These are phyloP conservation scores for Endothia cerciana DNA, from an alignment of 2,329 filamentous ascomycete genomes.

Conservation along the genomic window DNA sequence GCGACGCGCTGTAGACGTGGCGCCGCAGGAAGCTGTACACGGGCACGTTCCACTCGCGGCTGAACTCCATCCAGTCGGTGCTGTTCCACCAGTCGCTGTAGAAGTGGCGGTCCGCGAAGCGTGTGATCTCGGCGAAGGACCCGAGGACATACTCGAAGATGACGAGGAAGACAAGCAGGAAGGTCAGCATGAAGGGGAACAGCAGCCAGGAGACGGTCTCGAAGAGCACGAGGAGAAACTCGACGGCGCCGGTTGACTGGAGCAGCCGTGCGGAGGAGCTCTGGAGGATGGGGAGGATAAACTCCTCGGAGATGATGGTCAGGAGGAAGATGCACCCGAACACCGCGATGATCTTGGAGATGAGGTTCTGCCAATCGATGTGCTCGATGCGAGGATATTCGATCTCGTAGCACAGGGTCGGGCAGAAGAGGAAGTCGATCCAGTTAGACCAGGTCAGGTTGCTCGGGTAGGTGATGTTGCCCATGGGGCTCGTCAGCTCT, in stretches of 20 bases:
- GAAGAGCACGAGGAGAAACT: slow-evolving; percentile 77
- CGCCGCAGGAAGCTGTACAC: slow-evolving; percentile 94
- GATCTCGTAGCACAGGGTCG: slow-evolving; percentile 95
- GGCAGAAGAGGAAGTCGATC: slow-evolving; percentile 84
- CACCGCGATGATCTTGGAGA: slow-evolving; percentile 83
- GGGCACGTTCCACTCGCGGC: slow-evolving; percentile 95
- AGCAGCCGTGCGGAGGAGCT: slow-evolving; percentile 66
- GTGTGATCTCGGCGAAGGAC: slow-evolving; percentile 91
- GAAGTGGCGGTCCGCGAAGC: slow-evolving; percentile 92
- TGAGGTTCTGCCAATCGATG: slow-evolving; percentile 80
- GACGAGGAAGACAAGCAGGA: slow-evolving; percentile 93
- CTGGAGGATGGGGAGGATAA: slow-evolving; percentile 86
- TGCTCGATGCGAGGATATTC: slow-evolving; percentile 83
- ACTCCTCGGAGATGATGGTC: slow-evolving; percentile 89
- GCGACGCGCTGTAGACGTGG: slow-evolving; percentile 87
- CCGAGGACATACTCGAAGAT: slow-evolving; percentile 98
- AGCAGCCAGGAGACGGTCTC: slow-evolving; percentile 91
- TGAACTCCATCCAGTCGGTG: slow-evolving; percentile 94
- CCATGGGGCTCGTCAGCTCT: slow-evolving; percentile 89
- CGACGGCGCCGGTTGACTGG: slow-evolving; percentile 51
- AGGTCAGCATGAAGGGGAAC: slow-evolving; percentile 96
- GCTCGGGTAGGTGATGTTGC: slow-evolving; percentile 84
- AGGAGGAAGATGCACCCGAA: slow-evolving; percentile 97
- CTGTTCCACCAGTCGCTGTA: slow-evolving; percentile 80
- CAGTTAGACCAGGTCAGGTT: slow-evolving; percentile 87